These are phyloP conservation scores for Gyromitra esculenta DNA, from an alignment of 2,329 filamentous ascomycete genomes.

Conservation along the genomic window DNA sequence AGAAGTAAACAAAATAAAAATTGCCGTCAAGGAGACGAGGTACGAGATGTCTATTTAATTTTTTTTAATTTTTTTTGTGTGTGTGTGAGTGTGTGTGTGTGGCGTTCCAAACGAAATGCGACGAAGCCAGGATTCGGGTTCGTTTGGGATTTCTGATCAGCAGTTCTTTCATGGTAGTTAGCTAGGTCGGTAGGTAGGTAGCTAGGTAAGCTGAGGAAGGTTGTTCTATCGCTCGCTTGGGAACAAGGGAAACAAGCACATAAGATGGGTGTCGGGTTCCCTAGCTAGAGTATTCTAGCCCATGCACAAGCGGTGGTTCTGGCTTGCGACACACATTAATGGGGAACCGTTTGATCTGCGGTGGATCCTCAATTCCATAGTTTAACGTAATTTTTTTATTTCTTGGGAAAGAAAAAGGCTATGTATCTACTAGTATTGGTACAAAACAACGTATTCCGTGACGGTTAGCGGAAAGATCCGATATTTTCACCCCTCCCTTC, in stretches of 20 bases:
- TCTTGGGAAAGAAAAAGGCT: neutral
- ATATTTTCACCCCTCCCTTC: no score
- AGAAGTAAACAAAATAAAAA: conserved; percentile 7
- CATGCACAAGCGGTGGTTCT: neutral
- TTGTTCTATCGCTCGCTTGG: neutral
- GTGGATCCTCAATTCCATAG: conserved; percentile 16
- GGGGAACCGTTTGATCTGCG: conserved; percentile 18
- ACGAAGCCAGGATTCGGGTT: neutral
- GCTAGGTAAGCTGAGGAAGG: no score
- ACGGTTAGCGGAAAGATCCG: no score
- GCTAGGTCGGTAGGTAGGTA: no score
- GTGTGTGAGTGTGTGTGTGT: neutral
- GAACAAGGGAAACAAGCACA: neutral
- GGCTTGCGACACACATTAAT: conserved; percentile 2
- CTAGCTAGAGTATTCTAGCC: neutral
- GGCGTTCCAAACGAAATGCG: neutral
- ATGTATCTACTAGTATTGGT: neutral
- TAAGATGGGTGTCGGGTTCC: neutral
- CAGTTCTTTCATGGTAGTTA: neutral
- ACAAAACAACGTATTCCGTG: neutral
- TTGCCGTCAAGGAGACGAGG: neutral
- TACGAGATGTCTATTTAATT: neutral
- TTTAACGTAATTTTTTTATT: neutral
- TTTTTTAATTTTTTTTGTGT: no score
- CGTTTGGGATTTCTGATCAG: neutral